phyloP scores from a whole-genome alignment of 1,284 basidiomycete species.

The Kalmanozyma brasiliensis region DNA sequence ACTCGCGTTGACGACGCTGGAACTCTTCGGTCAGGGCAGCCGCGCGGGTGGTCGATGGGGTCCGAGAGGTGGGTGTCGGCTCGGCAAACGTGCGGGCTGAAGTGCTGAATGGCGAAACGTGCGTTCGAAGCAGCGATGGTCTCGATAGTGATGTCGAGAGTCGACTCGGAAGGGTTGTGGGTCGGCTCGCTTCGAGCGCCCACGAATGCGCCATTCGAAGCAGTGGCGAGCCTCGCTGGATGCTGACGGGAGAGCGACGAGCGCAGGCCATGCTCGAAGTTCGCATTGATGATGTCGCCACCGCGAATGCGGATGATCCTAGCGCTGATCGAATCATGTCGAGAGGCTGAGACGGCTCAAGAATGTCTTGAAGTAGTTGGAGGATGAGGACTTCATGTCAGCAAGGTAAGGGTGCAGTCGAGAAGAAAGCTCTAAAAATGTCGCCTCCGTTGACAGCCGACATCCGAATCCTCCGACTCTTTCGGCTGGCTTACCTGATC shows the following conservation, averaged over 20 bases:
- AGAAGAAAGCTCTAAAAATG: too few relatives aligned
- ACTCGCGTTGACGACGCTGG: constrained; percentile 35
- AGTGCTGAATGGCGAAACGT: constrained; percentile 19
- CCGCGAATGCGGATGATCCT: background rate
- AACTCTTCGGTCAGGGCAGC: constrained; percentile 33
- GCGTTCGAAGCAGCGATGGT: constrained; percentile 6
- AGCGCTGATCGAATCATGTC: constrained; percentile 14
- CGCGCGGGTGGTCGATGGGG: constrained; percentile 8
- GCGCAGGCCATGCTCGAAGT: constrained; percentile 10
- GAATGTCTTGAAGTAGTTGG: background rate
- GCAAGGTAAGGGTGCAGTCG: background rate
- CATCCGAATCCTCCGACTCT: too few relatives aligned
- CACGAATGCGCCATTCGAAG: constrained; percentile 42
- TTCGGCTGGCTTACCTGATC: background rate
- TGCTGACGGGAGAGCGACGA: constrained; percentile 1
- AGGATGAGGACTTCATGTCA: background rate
- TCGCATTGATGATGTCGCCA: constrained; percentile 17
- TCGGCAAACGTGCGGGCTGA: constrained; percentile 7
- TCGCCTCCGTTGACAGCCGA: too few relatives aligned
- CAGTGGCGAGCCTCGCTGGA: constrained; percentile 21
- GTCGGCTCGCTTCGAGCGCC: constrained; percentile 26
- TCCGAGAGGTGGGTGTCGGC: constrained; percentile 3
- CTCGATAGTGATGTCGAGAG: background rate
- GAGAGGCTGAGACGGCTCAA: too few relatives aligned
- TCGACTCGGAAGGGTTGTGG: background rate